A percentile compares a stretch with the other conserved stretches of the same genome.
Evolutionary conservation across 495 filamentous ascomycete genomes (phyloP).

Genomic region (Hyaloscypha hepaticicola): DNA sequence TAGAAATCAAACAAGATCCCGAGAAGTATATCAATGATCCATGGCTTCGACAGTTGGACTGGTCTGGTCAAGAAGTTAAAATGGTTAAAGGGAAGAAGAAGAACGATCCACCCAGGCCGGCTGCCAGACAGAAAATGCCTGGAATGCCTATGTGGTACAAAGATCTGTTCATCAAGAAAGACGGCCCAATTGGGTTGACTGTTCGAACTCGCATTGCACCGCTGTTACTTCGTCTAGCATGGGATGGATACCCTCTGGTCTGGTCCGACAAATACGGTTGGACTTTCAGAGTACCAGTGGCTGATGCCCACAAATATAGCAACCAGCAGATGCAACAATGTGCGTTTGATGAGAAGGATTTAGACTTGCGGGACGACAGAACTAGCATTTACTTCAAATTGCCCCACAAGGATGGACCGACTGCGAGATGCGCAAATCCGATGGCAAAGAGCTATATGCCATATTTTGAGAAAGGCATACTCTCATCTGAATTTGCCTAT

Average conservation of each 20-base stretch:
- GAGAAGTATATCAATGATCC: constrained; percentile 72
- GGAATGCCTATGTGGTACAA: constrained; percentile 98
- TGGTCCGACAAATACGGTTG: constrained; percentile 94
- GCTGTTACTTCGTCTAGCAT: constrained; percentile 77
- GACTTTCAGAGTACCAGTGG: constrained; percentile 76
- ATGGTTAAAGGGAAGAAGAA: constrained; percentile 92
- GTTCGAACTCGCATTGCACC: constrained; percentile 88
- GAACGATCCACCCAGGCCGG: constrained; percentile 70
- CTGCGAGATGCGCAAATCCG: constrained; percentile 77
- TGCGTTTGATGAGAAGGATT: constrained; percentile 70
- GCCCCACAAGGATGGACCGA: constrained; percentile 91
- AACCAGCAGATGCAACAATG: constrained; percentile 70
- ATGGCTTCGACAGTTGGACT: constrained; percentile 93
- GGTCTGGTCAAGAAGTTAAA: constrained; percentile 86
- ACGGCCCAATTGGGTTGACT: constrained; percentile 67
- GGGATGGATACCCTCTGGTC: constrained; percentile 85
- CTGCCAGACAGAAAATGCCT: constrained; percentile 83
- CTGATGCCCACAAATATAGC: constrained; percentile 61
- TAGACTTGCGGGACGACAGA: constrained; percentile 62
- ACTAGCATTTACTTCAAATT: constrained; percentile 81
- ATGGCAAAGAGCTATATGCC: constrained; percentile 85
- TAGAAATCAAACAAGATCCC: constrained; percentile 66
- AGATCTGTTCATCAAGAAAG: constrained; percentile 70
- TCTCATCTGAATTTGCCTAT: constrained; percentile 83
- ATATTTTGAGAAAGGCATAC: constrained; percentile 86